phyloP scores from a whole-genome alignment of 305 asterid genomes.

The Plantago coronopus region DNA sequence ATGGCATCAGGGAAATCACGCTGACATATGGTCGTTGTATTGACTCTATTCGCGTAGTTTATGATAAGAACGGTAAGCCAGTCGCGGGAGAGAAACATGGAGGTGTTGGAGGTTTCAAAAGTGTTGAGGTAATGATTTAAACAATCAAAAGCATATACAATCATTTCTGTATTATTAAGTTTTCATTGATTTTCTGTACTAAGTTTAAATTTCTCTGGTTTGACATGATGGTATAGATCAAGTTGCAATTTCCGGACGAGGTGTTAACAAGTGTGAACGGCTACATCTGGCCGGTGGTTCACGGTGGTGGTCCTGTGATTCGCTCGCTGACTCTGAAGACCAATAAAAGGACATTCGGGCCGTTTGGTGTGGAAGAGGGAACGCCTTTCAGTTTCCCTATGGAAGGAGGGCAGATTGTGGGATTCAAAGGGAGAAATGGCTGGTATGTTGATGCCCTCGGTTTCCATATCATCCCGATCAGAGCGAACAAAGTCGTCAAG shows the following conservation, averaged over 20 bases:
- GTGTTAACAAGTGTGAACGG: conserved; percentile 29
- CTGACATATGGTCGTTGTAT: conserved; percentile 35
- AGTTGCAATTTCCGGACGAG: conserved; percentile 42
- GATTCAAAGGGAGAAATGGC: conserved; percentile 42
- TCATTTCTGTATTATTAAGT: not conserved
- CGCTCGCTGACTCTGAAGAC: conserved; percentile 37
- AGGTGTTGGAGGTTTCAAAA: conserved; percentile 40
- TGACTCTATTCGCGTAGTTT: conserved; percentile 37
- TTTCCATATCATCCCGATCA: conserved; percentile 28
- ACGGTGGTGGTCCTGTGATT: conserved; percentile 39
- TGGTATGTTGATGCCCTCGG: conserved; percentile 43
- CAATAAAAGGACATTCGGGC: conserved; percentile 39
- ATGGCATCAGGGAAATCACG: conserved; percentile 42
- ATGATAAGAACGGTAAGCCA: conserved; percentile 40
- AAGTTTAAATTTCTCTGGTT: too few species aligned
- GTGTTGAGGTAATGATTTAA: conserved; percentile 29
- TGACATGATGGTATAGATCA: conserved; percentile 30
- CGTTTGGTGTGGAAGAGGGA: conserved; percentile 42
- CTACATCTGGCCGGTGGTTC: conserved; percentile 33
- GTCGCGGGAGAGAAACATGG: conserved; percentile 35
- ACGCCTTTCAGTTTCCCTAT: conserved; percentile 38
- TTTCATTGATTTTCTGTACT: not conserved
- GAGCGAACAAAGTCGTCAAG: conserved; percentile 15
- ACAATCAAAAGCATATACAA: not conserved
- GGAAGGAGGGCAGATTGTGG: conserved; percentile 43